Evolutionary conservation across 352 stramenopile species (phyloP).

Genomic region (Phytophthora ramorum): DNA sequence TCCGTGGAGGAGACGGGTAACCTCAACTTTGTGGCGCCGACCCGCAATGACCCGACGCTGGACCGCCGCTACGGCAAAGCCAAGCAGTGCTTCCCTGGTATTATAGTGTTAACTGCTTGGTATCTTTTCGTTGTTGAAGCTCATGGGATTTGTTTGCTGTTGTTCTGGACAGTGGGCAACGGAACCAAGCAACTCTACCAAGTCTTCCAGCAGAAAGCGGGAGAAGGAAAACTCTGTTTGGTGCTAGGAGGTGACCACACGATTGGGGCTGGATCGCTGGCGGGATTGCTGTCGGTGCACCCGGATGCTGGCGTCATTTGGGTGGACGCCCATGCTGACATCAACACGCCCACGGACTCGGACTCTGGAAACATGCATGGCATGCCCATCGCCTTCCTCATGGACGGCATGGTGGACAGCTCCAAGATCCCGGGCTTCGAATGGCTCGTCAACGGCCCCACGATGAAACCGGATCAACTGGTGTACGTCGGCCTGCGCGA

Average conservation of each 20-base stretch:
- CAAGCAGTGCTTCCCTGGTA: slow-evolving; percentile 82
- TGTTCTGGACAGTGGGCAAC: slow-evolving; percentile 75
- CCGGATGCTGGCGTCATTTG: slow-evolving; percentile 96
- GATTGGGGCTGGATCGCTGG: slow-evolving; percentile 93
- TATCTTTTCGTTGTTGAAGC: neutral
- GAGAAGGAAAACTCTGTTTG: slow-evolving; percentile 94
- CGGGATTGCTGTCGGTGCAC: slow-evolving; percentile 90
- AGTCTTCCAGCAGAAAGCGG: slow-evolving; percentile 87
- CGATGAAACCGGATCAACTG: slow-evolving; percentile 88
- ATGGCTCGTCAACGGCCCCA: slow-evolving; percentile 88
- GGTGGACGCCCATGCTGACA: slow-evolving; percentile 98
- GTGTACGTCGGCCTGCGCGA: slow-evolving; percentile 97
- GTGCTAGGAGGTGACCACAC: slow-evolving; percentile 97
- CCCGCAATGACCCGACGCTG: slow-evolving; percentile 60
- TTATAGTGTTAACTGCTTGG: neutral
- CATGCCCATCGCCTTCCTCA: slow-evolving; percentile 97
- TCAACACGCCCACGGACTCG: slow-evolving; percentile 95
- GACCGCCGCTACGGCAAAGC: slow-evolving; percentile 72
- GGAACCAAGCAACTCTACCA: slow-evolving; percentile 81
- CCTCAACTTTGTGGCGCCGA: slow-evolving; percentile 67
- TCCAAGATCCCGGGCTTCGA: slow-evolving; percentile 94
- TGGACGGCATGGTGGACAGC: slow-evolving; percentile 91
- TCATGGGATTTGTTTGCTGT: neutral
- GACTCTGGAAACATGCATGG: slow-evolving; percentile 97
- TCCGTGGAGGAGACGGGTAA: slow-evolving; percentile 89